Conservation (phyloP, 2,329 filamentous ascomycete species). For the Colletotrichum musicola region DNA sequence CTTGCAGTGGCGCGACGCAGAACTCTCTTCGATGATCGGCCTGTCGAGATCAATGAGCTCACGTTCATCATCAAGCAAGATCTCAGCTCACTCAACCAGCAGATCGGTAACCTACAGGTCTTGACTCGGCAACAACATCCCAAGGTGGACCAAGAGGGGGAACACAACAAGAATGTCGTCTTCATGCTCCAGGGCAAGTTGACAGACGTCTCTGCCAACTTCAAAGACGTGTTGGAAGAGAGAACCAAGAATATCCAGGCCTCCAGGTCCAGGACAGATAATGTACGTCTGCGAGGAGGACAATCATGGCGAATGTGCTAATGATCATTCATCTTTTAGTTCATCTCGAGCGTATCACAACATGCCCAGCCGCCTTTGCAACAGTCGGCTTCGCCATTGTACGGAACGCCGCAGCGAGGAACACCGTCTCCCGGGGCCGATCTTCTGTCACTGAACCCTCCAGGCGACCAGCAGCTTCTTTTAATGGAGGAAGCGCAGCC, state of each 20-base stretch:
- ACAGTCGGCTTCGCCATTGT: constrained; percentile 86
- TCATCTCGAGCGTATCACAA: constrained; percentile 89
- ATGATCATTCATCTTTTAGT: constrained; percentile 51
- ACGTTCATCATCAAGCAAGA: constrained; percentile 98
- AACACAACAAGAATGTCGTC: constrained; percentile 98
- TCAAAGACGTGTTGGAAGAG: constrained; percentile 97
- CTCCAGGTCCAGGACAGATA: constrained; percentile 90
- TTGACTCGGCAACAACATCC: constrained; percentile 84
- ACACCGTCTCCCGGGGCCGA: constrained; percentile 78
- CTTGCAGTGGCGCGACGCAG: constrained; percentile 89
- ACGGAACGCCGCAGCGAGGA: constrained; percentile 79
- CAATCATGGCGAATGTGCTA: not conserved
- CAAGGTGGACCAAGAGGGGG: constrained; percentile 82
- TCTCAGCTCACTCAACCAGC: constrained; percentile 83
- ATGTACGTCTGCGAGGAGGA: constrained; percentile 51
- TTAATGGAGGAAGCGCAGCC: constrained; percentile 94
- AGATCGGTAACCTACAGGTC: constrained; percentile 85
- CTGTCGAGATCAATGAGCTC: constrained; percentile 92
- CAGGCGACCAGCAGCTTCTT: constrained; percentile 87
- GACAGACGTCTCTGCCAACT: constrained; percentile 89
- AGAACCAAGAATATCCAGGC: constrained; percentile 98
- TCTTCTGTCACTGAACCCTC: constrained; percentile 85
- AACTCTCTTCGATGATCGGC: constrained; percentile 96
- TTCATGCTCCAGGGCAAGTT: constrained; percentile 91
- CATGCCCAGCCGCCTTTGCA: constrained; percentile 77